Base-by-base conservation (phyloP, 305 asterid genomes). In the Fraxinus greggii region DNA sequence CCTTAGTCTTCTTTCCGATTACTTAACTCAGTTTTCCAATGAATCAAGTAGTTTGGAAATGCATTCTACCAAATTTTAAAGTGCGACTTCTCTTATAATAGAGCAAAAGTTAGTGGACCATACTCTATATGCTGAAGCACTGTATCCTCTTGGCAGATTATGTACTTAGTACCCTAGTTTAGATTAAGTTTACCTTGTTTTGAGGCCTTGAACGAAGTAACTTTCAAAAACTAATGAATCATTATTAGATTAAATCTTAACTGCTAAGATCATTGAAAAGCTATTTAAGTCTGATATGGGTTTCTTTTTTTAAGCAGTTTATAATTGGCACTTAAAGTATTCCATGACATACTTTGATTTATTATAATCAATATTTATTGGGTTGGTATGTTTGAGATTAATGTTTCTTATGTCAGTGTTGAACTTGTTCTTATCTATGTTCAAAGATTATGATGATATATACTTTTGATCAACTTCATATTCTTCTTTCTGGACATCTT, bases 381-480 rank as follows among this genome's bases (percentile, higher is more conserved):
- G n/a, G 33, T 63, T 0, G 7, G 31, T 63, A 24, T 26, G 17
- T 78, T 75, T 45, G 7, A 15, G 32, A 28, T 45, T 83, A 54
- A 61, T 75, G 72, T 21, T 38, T 54, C 48, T 28, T 40, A 63
- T 54, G 24, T 29, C 33, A 29, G 38, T 67, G 28, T 75, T 32
- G 28, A 31, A 72, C 15, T 79, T 79, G 17, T 78, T 28, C 42
- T 12, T 4, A 40, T 59, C 48, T 35, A 56, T n/a, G 15, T 56
- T 54, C 24, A 54, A 79, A 56, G 45, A 79, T 28, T 54, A 13
- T 23, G 63, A 74, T 76, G 45, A 54, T 26, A 19, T 67, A 3
- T 56, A 78, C 17, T 51, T 76, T 51, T 67, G 72, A 42, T 59
- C 63, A 72, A 51, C 72, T 82, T 42, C 17, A 10, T 38, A 35